Percentiles rank a stretch among this genome's conserved stretches.
Conservation (phyloP, 176 grass and related monocot species). For the Carex scoparia region DNA sequence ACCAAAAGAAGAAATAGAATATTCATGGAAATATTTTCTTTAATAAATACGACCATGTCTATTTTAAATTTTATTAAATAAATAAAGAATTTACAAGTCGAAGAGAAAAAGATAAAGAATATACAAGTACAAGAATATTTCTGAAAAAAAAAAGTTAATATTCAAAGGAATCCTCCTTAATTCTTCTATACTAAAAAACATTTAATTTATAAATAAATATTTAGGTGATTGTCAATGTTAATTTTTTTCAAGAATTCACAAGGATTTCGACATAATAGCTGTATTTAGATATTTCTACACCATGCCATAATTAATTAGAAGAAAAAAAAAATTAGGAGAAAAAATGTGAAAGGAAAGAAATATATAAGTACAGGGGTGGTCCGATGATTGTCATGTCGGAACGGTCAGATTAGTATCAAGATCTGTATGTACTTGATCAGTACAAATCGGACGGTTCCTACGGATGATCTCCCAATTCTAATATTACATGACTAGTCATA, state of each 20-base stretch:
- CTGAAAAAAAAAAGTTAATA: not conserved
- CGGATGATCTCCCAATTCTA: no score
- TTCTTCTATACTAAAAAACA: not conserved
- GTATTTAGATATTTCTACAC: not conserved
- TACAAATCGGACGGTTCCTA: no score
- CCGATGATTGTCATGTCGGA: no score
- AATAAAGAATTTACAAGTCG: no score
- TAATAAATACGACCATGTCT: no score
- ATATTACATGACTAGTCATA: not conserved
- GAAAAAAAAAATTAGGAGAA: not conserved
- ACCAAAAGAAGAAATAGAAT: not conserved
- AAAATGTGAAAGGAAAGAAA: not conserved
- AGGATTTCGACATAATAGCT: not conserved
- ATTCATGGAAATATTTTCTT: not conserved
- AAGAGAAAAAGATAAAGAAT: no score
- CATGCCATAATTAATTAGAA: not conserved
- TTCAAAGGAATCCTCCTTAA: not conserved
- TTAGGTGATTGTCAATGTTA: not conserved
- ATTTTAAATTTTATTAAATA: no score
- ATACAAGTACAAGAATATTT: no score
- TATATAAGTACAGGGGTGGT: not conserved
- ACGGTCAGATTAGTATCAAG: no score
- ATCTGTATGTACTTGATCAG: no score
- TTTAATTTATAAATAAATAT: not conserved
- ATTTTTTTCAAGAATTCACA: not conserved